Evolutionary conservation across 257 asterid genomes (phyloP), one percentile per base, ranked within the genome.

Genomic region (Salvia splendens): DNA sequence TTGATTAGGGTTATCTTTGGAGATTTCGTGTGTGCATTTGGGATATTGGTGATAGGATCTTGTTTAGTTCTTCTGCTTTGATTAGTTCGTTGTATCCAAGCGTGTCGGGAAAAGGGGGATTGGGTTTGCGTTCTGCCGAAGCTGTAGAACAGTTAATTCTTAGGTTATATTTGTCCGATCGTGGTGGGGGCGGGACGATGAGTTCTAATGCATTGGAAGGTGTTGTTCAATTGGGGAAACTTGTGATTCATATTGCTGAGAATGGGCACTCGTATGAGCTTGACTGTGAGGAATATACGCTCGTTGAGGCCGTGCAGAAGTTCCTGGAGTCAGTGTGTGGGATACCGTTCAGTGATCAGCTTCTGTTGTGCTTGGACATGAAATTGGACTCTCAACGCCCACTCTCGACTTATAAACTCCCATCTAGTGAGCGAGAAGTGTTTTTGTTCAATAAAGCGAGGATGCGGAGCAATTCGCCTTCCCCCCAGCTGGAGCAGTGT

Each of bases 341-440:
- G 59, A 86, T 89, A 42, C 86, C 86, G 2, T 66, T 73, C 20
- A 77, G 78, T 73, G 97, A 89, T 74, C 98, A 92, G 80, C 95
- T 92, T 58, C 89, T 92, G 72, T 69, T 92, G 78, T 92, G 96
- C 75, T 80, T 87, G 75, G 97, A 86, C 85, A 84, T 86, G 95
- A 89, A 87, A 70, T 68, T 92, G 72, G 97, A 92, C 72, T 65
- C 87, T 5, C 88, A 82, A 16, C 86, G 81, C 12, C 78, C 91
- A 51, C 95, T 92, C 54, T 89, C 97, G 10, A 52, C 80, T 17
- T 92, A 89, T 60, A 83, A 82, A 60, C 91, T 92, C 68, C 98
- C 98, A 32, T 84, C 95, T 4, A 77, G 78, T 48, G 97, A 80
- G 7, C 76, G 79, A 11, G 98, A 86, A 61, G 95, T 92, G 5